phyloP scores from a whole-genome alignment of 306 rosid species.

The Cicer pinnatifidum region DNA sequence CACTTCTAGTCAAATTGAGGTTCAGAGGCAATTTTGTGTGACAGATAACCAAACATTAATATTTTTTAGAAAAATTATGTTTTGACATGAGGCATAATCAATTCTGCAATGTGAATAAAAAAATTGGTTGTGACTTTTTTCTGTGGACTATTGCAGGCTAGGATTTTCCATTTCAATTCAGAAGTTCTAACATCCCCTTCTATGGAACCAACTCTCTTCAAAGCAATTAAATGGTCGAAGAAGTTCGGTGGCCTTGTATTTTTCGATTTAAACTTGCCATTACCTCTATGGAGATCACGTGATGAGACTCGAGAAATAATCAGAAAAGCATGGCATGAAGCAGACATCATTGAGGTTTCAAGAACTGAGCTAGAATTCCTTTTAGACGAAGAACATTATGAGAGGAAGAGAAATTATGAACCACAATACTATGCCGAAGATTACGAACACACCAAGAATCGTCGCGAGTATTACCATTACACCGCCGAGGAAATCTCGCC shows the following conservation, averaged over 20 bases:
- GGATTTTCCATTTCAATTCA: constrained; percentile 65
- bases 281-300: constrained; percentile 81
- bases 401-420: constrained; percentile 67
- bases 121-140: constrained; percentile 31
- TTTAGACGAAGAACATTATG: constrained; percentile 75
- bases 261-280: constrained; percentile 76
- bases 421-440: constrained; percentile 82
- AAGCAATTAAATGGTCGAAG: constrained; percentile 50
- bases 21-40: background rate
- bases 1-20: background rate
- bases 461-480: constrained; percentile 78
- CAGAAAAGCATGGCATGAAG: constrained; percentile 79
- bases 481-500: constrained; percentile 75
- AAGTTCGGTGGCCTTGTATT: constrained; percentile 59
- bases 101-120: constrained; percentile 1
- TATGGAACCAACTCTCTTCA: constrained; percentile 48
- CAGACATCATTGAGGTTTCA: constrained; percentile 79
- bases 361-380: constrained; percentile 88
- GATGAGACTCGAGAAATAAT: constrained; percentile 69
- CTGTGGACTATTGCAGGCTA: constrained; percentile 51
- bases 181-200: constrained; percentile 53
- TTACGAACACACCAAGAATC: constrained; percentile 74
- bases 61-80: background rate
- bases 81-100: background rate
- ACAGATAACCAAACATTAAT: background rate